Base-by-base conservation (phyloP, 225 moss, liverwort and hornwort genomes). In the Marchantia paleacea region DNA sequence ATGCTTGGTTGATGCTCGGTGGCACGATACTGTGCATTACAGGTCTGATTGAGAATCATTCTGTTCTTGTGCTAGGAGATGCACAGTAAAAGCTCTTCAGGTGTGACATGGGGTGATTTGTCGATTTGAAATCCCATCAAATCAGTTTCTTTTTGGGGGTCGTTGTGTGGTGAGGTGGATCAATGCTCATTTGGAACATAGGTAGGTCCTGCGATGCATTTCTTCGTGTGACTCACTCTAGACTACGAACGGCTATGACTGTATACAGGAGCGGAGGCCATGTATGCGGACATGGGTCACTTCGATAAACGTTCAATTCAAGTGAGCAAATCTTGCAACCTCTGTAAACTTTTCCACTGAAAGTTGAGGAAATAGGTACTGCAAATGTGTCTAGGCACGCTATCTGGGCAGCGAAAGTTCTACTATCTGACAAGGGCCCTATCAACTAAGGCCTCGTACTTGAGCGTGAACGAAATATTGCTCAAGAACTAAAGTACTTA, bases 221-320 rank as follows among this genome's bases (percentile, higher is more conserved):
- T 39, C 39, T 39, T 5, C 39, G 3, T 39, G 39, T 39, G 39
- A 39, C 39, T 39, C 39, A 39, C 39, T 39, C 39, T 39, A 39
- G 5, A 39, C 3, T 39, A 39, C 39, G 39, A 39, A 39, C 39
- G 39, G 39, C 39, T 39, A 5, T 39, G 39, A 39, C 55, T 48
- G 28, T 28, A 30, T 39, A 83, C 90, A 97, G 93, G 95, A 87
- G 85, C 89, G 71, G 95, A 97, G 87, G 93, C 97, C 69, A 95
- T 97, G 93, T 95, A 90, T 87, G 95, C 95, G 71, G 93, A 95
- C 67, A 80, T 97, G 88, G 93, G 95, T 73, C 93, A 95, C 84
- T 97, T 95, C 67, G 93, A 92, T 79, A 93, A 91, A 78, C 85
- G 85, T 62, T 94, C 97, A 61, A 93, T 97, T 77, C 93, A 93